phyloP scores from a whole-genome alignment of 2,329 filamentous ascomycete genomes.

The Blastomyces parvus region DNA sequence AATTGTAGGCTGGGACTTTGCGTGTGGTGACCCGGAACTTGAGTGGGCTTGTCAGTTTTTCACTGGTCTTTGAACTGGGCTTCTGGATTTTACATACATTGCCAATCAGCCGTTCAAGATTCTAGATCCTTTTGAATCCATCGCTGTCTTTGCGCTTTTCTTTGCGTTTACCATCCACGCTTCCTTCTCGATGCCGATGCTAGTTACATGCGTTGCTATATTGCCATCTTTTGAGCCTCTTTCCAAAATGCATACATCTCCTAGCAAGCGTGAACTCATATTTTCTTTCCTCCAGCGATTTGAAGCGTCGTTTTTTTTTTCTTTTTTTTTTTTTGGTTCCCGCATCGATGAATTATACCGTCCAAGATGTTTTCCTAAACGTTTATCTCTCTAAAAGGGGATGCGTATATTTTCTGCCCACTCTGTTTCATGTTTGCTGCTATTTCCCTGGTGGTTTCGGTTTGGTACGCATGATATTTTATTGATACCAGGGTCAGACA shows the following conservation, averaged over 20 bases:
- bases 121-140: neutral
- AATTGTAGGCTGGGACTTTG: constrained; percentile 98
- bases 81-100: neutral
- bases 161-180: neutral
- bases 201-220: neutral
- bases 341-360: neutral
- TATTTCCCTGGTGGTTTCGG: neutral
- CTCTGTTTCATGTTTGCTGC: neutral
- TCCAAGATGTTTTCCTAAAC: neutral
- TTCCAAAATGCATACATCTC: neutral
- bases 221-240: neutral
- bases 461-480: neutral
- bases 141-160: neutral
- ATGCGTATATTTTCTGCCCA: neutral
- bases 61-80: constrained; percentile 33
- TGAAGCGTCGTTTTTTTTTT: neutral
- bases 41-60: constrained; percentile 73
- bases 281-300: neutral
- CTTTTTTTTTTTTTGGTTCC: too few relatives aligned
- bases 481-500: neutral
- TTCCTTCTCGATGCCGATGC: neutral
- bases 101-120: neutral
- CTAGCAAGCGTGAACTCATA: neutral
- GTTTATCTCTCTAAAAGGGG: neutral
- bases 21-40: constrained; percentile 70